Evolutionary conservation across 2,329 filamentous ascomycete species (phyloP).

Genomic region (Cladophialophora psammophila): DNA sequence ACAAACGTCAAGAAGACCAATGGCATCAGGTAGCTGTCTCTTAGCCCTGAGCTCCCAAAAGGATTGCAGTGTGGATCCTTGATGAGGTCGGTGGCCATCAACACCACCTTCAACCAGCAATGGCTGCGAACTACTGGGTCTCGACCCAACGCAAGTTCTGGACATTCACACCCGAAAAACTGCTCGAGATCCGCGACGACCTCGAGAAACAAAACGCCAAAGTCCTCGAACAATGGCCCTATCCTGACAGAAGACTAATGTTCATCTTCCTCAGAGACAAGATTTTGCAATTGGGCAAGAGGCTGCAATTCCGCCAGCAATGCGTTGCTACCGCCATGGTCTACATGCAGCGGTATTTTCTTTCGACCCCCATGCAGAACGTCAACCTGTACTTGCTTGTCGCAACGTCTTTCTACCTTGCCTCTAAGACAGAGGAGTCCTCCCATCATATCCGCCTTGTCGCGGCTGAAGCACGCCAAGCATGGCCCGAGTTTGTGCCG

Average conservation of each 20-base stretch:
- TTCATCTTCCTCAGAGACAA: constrained; percentile 93
- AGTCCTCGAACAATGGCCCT: constrained; percentile 77
- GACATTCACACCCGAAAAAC: constrained; percentile 85
- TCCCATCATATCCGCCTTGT: constrained; percentile 95
- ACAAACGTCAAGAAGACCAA: neutral
- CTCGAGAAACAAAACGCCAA: constrained; percentile 75
- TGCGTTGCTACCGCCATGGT: constrained; percentile 92
- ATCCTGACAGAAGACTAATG: constrained; percentile 81
- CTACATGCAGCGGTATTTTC: constrained; percentile 94
- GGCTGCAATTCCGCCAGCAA: constrained; percentile 86
- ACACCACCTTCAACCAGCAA: constrained; percentile 56
- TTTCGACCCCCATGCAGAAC: constrained; percentile 84
- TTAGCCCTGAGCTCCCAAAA: neutral
- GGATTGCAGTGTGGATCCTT: neutral
- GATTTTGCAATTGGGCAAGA: constrained; percentile 81
- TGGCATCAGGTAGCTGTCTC: neutral
- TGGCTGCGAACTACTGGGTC: constrained; percentile 97
- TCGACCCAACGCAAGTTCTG: constrained; percentile 90
- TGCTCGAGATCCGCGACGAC: constrained; percentile 75
- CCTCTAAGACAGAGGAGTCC: constrained; percentile 97
- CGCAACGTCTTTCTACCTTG: constrained; percentile 91
- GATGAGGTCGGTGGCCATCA: neutral
- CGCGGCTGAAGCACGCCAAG: constrained; percentile 80
- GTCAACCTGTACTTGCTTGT: constrained; percentile 94
- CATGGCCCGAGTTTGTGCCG: constrained; percentile 82